phyloP scores from a whole-genome alignment of 2,329 filamentous ascomycete species.

The Ceratocystis cubensis region DNA sequence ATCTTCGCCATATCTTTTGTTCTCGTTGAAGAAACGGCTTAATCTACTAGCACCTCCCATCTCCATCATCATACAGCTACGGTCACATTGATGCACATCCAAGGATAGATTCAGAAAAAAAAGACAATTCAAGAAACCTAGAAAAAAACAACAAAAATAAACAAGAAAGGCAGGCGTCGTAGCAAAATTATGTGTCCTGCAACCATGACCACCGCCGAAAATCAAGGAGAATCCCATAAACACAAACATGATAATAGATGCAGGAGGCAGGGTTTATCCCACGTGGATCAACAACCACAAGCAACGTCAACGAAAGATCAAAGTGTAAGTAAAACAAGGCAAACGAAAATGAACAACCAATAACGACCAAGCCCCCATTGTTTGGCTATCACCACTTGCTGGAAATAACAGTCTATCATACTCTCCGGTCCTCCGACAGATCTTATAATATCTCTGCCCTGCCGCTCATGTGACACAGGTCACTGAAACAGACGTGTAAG shows the following conservation, averaged over 20 bases:
- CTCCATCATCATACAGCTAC: background rate
- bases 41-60: background rate
- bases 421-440: background rate
- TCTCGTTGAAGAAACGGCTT: background rate
- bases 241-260: conserved; percentile 17
- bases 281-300: background rate
- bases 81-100: background rate
- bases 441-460: background rate
- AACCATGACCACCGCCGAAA: background rate
- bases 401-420: conserved; percentile 9
- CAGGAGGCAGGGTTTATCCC: background rate
- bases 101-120: background rate
- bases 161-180: background rate
- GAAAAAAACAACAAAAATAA: background rate
- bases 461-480: background rate
- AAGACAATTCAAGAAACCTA: background rate
- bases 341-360: conserved; percentile 3
- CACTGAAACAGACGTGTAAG: background rate
- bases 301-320: conserved; percentile 3
- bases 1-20: background rate
- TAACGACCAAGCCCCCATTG: background rate
- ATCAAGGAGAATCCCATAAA: conserved; percentile 7
- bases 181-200: background rate
- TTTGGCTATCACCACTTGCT: conserved; percentile 2
- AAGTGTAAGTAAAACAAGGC: conserved; percentile 9